phyloP scores from a whole-genome alignment of 148 eudicot genomes.

The Diospyros kaki region DNA sequence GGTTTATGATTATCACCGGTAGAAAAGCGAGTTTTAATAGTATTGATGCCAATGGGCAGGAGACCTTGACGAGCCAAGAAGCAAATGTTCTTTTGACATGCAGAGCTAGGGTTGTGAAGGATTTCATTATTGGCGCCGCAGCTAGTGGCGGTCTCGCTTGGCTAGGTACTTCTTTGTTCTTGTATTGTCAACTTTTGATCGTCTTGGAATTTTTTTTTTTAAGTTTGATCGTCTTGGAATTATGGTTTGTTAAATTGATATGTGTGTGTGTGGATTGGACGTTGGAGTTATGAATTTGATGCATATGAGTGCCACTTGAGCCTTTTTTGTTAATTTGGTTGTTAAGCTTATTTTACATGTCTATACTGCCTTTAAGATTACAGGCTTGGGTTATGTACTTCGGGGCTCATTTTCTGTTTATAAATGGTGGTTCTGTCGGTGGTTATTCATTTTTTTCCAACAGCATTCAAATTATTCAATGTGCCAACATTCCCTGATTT shows the following conservation, averaged over 20 bases:
- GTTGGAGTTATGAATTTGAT: not conserved
- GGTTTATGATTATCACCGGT: not conserved
- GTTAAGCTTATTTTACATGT: too few relatives aligned
- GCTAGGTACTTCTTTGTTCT: conserved; percentile 32
- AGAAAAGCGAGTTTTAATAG: not conserved
- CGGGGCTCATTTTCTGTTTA: too few relatives aligned
- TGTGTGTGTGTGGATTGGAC: not conserved
- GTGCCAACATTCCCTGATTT: too few relatives aligned
- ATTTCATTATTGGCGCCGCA: conserved; percentile 28
- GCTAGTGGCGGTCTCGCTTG: conserved; percentile 30
- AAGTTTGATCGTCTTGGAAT: not conserved
- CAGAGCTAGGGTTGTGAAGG: conserved; percentile 32
- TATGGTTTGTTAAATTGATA: not conserved
- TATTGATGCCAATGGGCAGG: conserved; percentile 21
- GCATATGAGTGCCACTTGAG: too few relatives aligned
- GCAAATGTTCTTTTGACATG: conserved; percentile 28
- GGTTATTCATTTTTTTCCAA: too few relatives aligned
- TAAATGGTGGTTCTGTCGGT: too few relatives aligned
- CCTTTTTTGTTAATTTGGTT: too few relatives aligned
- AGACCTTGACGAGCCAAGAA: conserved; percentile 39
- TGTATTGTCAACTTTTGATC: not conserved
- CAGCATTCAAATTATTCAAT: too few relatives aligned
- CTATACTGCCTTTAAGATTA: too few relatives aligned
- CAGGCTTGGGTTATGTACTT: too few relatives aligned
- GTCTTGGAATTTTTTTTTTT: not conserved